These are phyloP conservation scores for Ceratocystis harringtonii DNA, from an alignment of 2,329 filamentous ascomycete genomes.

Conservation along the genomic window DNA sequence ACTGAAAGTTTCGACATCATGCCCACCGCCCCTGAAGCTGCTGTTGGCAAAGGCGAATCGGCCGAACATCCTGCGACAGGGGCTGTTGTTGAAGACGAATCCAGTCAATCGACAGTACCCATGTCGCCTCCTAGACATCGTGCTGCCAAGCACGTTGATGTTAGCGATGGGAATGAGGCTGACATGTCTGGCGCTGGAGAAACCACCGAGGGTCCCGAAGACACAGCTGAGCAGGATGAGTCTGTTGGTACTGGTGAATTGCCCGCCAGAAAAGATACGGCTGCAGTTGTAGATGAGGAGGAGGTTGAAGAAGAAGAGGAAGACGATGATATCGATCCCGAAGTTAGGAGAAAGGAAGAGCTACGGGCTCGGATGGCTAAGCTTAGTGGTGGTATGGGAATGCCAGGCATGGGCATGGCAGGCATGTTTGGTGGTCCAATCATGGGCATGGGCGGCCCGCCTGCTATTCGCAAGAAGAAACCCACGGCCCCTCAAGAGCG, in stretches of 20 bases:
- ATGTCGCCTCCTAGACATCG: constrained; percentile 37
- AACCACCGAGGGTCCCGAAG: constrained; percentile 46
- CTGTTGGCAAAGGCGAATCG: constrained; percentile 31
- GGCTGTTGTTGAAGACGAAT: constrained; percentile 26
- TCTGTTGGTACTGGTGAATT: constrained; percentile 51
- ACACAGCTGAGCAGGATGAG: constrained; percentile 57
- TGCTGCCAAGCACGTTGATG: constrained; percentile 25
- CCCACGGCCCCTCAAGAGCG: constrained; percentile 23
- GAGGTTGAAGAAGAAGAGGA: constrained; percentile 48
- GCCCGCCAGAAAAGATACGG: constrained; percentile 19
- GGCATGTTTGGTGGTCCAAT: constrained; percentile 73
- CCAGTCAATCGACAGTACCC: constrained; percentile 29
- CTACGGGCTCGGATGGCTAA: constrained; percentile 92
- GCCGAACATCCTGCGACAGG: constrained; percentile 34
- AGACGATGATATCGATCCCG: constrained; percentile 75
- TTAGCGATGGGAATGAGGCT: constrained; percentile 47
- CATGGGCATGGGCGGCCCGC: constrained; percentile 42
- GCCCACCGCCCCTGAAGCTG: constrained; percentile 19
- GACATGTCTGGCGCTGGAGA: constrained; percentile 51
- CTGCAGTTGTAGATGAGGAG: constrained; percentile 15
- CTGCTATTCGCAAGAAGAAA: constrained; percentile 43
- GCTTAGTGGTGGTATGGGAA: constrained; percentile 95
- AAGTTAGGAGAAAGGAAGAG: constrained; percentile 71
- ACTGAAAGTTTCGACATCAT: constrained; percentile 33
- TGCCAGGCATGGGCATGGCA: constrained; percentile 92